Conservation (phyloP, 768 basidiomycete genomes). For the Exidia glandulosa region DNA sequence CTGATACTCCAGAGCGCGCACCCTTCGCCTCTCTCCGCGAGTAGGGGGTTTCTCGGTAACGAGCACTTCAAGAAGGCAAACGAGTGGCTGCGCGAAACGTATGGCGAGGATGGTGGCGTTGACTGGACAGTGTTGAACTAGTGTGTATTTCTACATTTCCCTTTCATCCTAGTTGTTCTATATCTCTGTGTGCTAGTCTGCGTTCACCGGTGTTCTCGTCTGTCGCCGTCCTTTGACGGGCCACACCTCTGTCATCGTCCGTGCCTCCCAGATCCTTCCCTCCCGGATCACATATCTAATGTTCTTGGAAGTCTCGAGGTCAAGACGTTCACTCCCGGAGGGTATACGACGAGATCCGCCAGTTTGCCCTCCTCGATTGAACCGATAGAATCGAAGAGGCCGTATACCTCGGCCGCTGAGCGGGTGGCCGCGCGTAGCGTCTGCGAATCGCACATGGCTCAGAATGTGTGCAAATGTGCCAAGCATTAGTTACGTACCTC, state of each 20-base stretch:
- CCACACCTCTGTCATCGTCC: slow-evolving; percentile 60
- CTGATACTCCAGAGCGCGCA: slow-evolving; percentile 74
- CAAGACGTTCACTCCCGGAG: slow-evolving; percentile 46
- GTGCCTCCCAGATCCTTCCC: slow-evolving; percentile 60
- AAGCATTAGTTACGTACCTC: slow-evolving; percentile 34
- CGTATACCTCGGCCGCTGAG: slow-evolving; percentile 52
- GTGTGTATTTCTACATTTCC: background rate
- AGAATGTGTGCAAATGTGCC: background rate
- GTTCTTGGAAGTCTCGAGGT: slow-evolving; percentile 36
- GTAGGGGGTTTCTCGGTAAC: slow-evolving; percentile 77
- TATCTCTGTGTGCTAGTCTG: background rate
- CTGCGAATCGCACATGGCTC: slow-evolving; percentile 21
- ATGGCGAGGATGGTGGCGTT: slow-evolving; percentile 59
- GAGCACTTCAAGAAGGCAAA: slow-evolving; percentile 83
- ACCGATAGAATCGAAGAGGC: slow-evolving; percentile 50
- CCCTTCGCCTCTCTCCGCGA: slow-evolving; percentile 75
- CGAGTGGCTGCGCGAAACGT: slow-evolving; percentile 71
- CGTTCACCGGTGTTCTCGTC: slow-evolving; percentile 46
- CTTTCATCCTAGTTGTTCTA: background rate
- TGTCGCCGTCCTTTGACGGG: slow-evolving; percentile 50
- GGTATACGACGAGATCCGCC: slow-evolving; percentile 61
- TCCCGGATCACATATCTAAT: slow-evolving; percentile 50
- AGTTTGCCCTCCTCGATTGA: slow-evolving; percentile 55
- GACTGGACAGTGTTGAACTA: slow-evolving; percentile 36
- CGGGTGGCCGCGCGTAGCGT: slow-evolving; percentile 60